A percentile compares a stretch with the other conserved stretches of the same genome.
Evolutionary conservation across 2,329 filamentous ascomycete species (phyloP).

Genomic region (Fusarium veterinarium): DNA sequence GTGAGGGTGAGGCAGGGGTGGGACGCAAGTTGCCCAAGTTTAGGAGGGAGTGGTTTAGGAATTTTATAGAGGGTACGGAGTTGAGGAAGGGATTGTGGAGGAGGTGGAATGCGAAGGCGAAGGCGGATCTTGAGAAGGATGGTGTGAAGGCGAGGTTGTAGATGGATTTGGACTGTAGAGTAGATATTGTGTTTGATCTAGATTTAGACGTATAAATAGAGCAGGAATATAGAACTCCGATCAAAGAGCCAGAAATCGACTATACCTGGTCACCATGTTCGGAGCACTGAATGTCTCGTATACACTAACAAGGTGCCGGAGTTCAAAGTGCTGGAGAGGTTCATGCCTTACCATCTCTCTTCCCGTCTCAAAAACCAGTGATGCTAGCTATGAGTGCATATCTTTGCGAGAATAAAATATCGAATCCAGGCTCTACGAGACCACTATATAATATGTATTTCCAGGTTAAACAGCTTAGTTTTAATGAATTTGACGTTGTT

Average conservation of each 20-base stretch:
- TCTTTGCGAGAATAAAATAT: neutral
- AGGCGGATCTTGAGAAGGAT: neutral
- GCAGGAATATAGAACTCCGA: fast-evolving
- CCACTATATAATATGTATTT: neutral
- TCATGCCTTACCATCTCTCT: neutral
- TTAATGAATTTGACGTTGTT: fast-evolving
- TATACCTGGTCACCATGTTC: too few relatives aligned
- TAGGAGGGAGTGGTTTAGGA: slow-evolving; percentile 58
- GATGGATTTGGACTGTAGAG: neutral
- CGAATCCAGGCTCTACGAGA: fast-evolving
- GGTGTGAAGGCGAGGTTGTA: slow-evolving; percentile 5
- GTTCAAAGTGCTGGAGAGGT: fast-evolving
- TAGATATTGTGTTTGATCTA: neutral
- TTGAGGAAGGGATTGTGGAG: slow-evolving; percentile 69
- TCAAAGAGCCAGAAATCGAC: neutral
- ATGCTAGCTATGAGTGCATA: too few relatives aligned
- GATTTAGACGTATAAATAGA: neutral
- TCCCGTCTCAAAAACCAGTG: fast-evolving
- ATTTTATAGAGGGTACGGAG: slow-evolving; percentile 66
- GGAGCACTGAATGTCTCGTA: too few relatives aligned
- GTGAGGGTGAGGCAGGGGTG: slow-evolving; percentile 55
- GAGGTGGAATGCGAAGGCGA: slow-evolving; percentile 55
- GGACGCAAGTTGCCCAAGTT: slow-evolving; percentile 61
- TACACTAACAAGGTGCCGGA: too few relatives aligned
- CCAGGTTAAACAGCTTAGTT: too few relatives aligned